Conservation (phyloP, 805 yeast species). For the Ogataea nonfermentans region DNA sequence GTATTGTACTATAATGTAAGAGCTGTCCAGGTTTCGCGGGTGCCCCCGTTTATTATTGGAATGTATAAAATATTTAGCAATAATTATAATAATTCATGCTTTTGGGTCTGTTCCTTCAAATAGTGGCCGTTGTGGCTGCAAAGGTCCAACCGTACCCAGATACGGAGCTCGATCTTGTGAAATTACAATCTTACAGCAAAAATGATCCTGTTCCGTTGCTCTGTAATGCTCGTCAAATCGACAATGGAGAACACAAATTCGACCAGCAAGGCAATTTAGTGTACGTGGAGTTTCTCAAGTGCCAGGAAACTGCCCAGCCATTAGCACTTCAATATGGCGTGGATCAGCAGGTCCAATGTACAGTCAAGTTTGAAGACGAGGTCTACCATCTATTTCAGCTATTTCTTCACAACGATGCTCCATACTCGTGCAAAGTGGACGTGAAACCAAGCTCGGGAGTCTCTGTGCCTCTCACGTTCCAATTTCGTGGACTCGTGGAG, state of each 20-base stretch:
- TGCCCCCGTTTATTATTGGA: background rate
- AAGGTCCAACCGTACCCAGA: constrained; percentile 29
- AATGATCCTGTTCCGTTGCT: constrained; percentile 49
- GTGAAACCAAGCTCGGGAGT: constrained; percentile 44
- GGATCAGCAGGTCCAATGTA: constrained; percentile 55
- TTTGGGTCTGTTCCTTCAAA: background rate
- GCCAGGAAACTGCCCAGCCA: constrained; percentile 64
- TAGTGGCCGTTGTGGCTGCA: constrained; percentile 8
- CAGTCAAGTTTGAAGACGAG: constrained; percentile 61
- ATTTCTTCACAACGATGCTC: constrained; percentile 75
- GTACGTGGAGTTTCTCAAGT: constrained; percentile 56
- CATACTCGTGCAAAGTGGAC: constrained; percentile 67
- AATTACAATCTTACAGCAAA: constrained; percentile 18
- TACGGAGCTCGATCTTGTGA: constrained; percentile 19
- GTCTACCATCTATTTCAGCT: constrained; percentile 70
- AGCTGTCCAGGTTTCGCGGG: constrained; percentile 3
- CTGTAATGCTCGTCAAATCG: constrained; percentile 68
- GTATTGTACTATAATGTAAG: constrained; percentile 7
- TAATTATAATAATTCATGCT: constrained; percentile 2
- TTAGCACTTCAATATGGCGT: constrained; percentile 52
- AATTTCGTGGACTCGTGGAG: constrained; percentile 63
- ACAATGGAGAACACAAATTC: constrained; percentile 72
- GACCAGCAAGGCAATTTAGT: constrained; percentile 60
- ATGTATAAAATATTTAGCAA: background rate
- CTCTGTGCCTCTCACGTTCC: constrained; percentile 57